phyloP scores from a whole-genome alignment of 2,329 filamentous ascomycete genomes.

The Lizonia empirigonia region DNA sequence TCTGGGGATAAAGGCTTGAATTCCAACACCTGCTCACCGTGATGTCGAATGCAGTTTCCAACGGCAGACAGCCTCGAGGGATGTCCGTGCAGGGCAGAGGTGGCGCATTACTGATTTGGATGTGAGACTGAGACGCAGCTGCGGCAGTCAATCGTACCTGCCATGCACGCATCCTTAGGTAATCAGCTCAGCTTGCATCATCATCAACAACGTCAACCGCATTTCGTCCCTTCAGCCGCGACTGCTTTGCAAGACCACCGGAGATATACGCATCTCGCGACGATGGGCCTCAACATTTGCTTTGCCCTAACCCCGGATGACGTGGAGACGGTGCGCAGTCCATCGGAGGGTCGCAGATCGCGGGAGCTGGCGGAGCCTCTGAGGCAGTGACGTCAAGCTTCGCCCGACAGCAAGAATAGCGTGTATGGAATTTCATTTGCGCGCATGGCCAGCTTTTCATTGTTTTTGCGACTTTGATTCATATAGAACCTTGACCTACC shows the following conservation, averaged over 20 bases:
- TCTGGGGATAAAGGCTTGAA: slow-evolving; percentile 11
- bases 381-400: slow-evolving; percentile 16
- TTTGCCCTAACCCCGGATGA: slow-evolving; percentile 12
- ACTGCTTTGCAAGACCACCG: not conserved
- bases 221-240: slow-evolving; percentile 6
- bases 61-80: not conserved
- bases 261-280: not conserved
- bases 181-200: slow-evolving; percentile 3
- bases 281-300: slow-evolving; percentile 4
- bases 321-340: slow-evolving; percentile 12
- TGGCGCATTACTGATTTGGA: slow-evolving; percentile 1
- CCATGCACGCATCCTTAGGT: not conserved
- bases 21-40: slow-evolving; percentile 6
- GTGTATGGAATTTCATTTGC: slow-evolving; percentile 18
- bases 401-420: slow-evolving; percentile 12
- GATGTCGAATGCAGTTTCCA: slow-evolving; percentile 6
- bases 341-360: slow-evolving; percentile 10
- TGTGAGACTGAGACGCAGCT: slow-evolving; percentile 4
- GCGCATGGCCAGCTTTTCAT: slow-evolving; percentile 10
- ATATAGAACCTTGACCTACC: slow-evolving; percentile 4
- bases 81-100: not conserved
- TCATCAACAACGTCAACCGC: not conserved
- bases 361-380: slow-evolving; percentile 10
- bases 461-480: slow-evolving; percentile 11
- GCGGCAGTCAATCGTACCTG: slow-evolving; percentile 4